Evolutionary conservation across 2,329 filamentous ascomycete genomes (phyloP).

Genomic region (Fusarium staphyleae): DNA sequence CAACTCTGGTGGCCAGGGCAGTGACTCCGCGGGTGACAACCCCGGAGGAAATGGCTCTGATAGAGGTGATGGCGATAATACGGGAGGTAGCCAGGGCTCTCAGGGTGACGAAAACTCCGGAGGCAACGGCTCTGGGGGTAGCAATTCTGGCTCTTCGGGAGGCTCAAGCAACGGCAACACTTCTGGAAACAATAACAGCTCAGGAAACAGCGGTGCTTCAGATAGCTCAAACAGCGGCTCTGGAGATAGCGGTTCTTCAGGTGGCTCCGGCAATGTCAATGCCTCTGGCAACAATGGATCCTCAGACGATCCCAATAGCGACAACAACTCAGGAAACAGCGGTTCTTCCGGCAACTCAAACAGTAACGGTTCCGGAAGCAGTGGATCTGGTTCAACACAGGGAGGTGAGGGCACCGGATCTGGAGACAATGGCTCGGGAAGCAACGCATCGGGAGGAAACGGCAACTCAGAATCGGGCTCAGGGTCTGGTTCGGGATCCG

Average conservation of each 20-base stretch:
- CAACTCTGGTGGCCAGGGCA: not conserved
- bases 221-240: not conserved
- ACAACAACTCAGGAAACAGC: too few species aligned
- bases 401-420: too few species aligned
- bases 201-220: not conserved
- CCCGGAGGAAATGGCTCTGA: not conserved
- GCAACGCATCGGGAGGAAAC: not conserved
- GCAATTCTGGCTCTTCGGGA: not conserved
- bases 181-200: not conserved
- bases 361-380: not conserved
- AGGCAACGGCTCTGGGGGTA: not conserved
- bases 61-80: not conserved
- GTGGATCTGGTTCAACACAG: not conserved
- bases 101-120: not conserved
- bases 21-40: not conserved
- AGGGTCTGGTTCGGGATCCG: not conserved
- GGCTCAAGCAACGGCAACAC: not conserved
- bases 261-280: not conserved
- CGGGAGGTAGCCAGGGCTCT: not conserved
- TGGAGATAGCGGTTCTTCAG: not conserved
- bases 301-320: too few species aligned
- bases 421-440: not conserved
- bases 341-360: too few species aligned
- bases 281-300: not conserved
- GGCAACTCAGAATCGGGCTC: not conserved